These are phyloP conservation scores for Monosporascus sp. DNA, from an alignment of 2,329 filamentous ascomycete genomes.

Conservation along the genomic window DNA sequence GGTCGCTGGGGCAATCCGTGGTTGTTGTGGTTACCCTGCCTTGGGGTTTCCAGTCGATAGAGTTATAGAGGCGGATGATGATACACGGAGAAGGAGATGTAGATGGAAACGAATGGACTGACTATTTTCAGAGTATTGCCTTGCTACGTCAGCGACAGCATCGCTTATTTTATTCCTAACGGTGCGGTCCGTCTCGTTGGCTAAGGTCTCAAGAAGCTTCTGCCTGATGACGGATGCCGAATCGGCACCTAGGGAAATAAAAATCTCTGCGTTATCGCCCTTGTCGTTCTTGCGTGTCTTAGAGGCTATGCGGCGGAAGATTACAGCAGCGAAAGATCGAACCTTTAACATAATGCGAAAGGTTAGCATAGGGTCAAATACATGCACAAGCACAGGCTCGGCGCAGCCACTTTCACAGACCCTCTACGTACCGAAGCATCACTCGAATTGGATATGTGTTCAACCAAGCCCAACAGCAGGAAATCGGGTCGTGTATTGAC, in stretches of 20 bases:
- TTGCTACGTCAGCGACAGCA: slow-evolving; percentile 90
- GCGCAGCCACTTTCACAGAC: no score
- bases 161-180: slow-evolving; percentile 96
- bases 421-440: slow-evolving; percentile 60
- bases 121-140: slow-evolving; percentile 93
- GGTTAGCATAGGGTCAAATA: slow-evolving; percentile 8
- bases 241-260: slow-evolving; percentile 70
- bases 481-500: slow-evolving; percentile 75
- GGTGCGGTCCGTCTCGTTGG: slow-evolving; percentile 64
- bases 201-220: slow-evolving; percentile 75
- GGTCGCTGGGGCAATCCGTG: not conserved
- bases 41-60: no score
- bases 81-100: not conserved
- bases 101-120: slow-evolving; percentile 29
- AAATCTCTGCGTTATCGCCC: slow-evolving; percentile 74
- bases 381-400: no score
- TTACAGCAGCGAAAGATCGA: slow-evolving; percentile 85
- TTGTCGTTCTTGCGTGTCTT: slow-evolving; percentile 75
- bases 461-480: slow-evolving; percentile 87
- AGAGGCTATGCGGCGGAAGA: slow-evolving; percentile 89
- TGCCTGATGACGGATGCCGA: slow-evolving; percentile 75
- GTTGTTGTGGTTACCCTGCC: no score
- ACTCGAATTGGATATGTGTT: slow-evolving; percentile 79
- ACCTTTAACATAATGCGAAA: slow-evolving; percentile 48
- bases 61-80: not conserved